Base-by-base conservation (phyloP, 257 asterid species). In the Jaltomata sinuosa region DNA sequence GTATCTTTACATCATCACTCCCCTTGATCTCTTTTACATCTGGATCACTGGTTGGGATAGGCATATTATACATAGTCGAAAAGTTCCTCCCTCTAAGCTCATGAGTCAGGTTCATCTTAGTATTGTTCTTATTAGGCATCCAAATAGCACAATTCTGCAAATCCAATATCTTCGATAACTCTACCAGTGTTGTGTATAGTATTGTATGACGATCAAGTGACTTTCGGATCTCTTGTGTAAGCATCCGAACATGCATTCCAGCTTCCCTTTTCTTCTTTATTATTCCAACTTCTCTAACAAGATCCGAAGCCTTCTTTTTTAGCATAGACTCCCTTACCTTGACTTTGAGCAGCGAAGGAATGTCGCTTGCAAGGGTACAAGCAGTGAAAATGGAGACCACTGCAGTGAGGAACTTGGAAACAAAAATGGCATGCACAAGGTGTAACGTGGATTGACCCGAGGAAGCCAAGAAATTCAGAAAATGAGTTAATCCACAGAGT, bases 401-500 rank as follows among this genome's bases (percentile, higher is more conserved):
- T 0, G 98, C 99, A 0, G 99, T 95, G 34, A 94, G 92, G 67
- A 89, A 79, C 84, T 95, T 95, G 91, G 92, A 95, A 77, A 93
- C 84, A 42, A 98, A 92, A 79, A 94, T 90, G 32, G 97, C 94
- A 38, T 92, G 93, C 94, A 94, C 90, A 52, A 96, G 92, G 76
- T 92, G 95, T 84, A 94, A 96, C 1, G 97, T 34, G 84, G 94
- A 97, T 29, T 97, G 99, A 7, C 97, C 93, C 34, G 92, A 91
- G 36, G 91, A 94, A 42, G 99, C 93, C 99, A 98, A 92, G 61
- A 94, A 94, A 79, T 91, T 94, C 18, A 96, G 92, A 84, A 96
- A 87, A 90, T 96, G 99, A 57, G 99, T 96, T 98, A 96, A 92
- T 8, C 99, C 99, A 82, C 98, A 96, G 18, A 96, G 92, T 19